Conservation (phyloP, 495 filamentous ascomycete species). For the Aspergillus incahuasiensis region DNA sequence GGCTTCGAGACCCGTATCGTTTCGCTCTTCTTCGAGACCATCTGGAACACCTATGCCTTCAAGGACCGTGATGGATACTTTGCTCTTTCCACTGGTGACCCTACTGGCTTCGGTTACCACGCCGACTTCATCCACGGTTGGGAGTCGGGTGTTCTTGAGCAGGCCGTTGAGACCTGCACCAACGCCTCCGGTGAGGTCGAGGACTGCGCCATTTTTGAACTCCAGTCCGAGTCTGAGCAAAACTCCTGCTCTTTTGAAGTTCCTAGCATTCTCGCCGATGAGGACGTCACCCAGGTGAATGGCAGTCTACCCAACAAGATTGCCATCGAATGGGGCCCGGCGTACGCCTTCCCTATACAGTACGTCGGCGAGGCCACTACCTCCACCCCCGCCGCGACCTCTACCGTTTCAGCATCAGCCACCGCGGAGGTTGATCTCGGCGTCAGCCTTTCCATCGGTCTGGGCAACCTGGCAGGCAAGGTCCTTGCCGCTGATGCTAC, state of each 20-base stretch:
- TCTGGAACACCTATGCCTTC: slow-evolving; percentile 74
- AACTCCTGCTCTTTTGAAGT: slow-evolving; percentile 43
- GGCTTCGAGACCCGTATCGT: slow-evolving; percentile 66
- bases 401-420: slow-evolving; percentile 3
- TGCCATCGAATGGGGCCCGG: slow-evolving; percentile 48
- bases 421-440: slow-evolving; percentile 5
- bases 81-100: slow-evolving; percentile 78
- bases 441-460: slow-evolving; percentile 10
- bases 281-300: slow-evolving; percentile 30
- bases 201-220: slow-evolving; percentile 56
- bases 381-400: background rate
- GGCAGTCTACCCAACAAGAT: slow-evolving; percentile 51
- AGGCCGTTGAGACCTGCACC: slow-evolving; percentile 46
- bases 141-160: slow-evolving; percentile 49
- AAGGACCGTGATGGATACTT: slow-evolving; percentile 64
- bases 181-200: slow-evolving; percentile 47
- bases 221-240: slow-evolving; percentile 42
- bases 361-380: slow-evolving; percentile 11
- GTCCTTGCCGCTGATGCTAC: slow-evolving; percentile 3
- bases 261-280: slow-evolving; percentile 36
- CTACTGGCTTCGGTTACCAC: slow-evolving; percentile 76
- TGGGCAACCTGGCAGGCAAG: slow-evolving; percentile 5
- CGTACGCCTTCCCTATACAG: slow-evolving; percentile 34
- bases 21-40: slow-evolving; percentile 81
- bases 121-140: slow-evolving; percentile 84